These are phyloP conservation scores for Blastocystis sp. DNA, from an alignment of 352 stramenopile genomes.

Conservation along the genomic window DNA sequence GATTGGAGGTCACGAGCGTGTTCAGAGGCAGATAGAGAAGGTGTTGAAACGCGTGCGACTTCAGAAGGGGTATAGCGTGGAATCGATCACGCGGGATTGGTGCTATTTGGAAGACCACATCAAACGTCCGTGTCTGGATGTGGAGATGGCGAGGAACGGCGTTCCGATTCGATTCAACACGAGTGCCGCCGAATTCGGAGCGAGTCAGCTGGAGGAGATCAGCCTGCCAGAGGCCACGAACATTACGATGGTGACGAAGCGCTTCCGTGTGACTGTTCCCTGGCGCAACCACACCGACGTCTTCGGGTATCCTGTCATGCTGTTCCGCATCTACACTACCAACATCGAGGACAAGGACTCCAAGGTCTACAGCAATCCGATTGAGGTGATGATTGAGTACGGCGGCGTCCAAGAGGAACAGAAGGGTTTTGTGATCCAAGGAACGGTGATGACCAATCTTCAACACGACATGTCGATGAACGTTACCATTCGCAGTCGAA, in stretches of 20 bases:
- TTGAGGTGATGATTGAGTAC: slow-evolving; percentile 11
- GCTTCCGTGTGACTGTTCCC: not conserved
- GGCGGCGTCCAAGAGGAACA: not conserved
- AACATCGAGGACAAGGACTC: not conserved
- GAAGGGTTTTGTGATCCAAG: not conserved
- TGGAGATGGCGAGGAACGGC: not conserved
- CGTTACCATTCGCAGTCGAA: not conserved
- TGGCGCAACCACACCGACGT: not conserved
- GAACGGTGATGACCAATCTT: not conserved
- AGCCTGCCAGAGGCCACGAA: not conserved
- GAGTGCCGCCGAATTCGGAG: not conserved
- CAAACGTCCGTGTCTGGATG: not conserved
- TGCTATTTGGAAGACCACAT: not conserved
- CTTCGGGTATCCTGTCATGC: slow-evolving; percentile 2
- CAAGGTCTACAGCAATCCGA: slow-evolving; percentile 18
- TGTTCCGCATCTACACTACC: not conserved
- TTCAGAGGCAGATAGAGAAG: not conserved
- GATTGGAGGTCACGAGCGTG: not conserved
- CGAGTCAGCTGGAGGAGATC: not conserved
- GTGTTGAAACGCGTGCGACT: not conserved
- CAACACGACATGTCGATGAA: not conserved
- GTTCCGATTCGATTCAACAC: not conserved
- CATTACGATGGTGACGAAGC: not conserved
- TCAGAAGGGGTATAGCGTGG: not conserved
- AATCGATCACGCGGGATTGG: not conserved